Evolutionary conservation across 2,329 filamentous ascomycete genomes (phyloP).

Genomic region (Emmonsia crescens): DNA sequence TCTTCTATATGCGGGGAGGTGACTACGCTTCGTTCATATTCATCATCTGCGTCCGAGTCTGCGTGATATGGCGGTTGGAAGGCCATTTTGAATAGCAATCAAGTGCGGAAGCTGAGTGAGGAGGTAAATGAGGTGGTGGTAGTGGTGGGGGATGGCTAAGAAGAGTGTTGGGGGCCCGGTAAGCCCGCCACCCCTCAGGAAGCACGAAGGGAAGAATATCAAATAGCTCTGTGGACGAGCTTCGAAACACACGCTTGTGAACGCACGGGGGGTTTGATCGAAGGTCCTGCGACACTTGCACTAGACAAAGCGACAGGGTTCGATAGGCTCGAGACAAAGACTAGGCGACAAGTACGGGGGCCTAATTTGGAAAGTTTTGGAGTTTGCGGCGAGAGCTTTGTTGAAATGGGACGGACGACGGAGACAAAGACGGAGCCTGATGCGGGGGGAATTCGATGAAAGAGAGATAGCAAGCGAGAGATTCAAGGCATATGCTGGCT

Average conservation of each 20-base stretch:
- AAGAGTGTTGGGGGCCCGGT: background rate
- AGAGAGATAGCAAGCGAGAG: background rate
- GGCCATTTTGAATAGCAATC: slow-evolving; percentile 24
- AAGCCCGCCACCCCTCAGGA: slow-evolving; percentile 1
- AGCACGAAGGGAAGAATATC: background rate
- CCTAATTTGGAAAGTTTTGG: background rate
- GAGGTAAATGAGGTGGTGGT: background rate
- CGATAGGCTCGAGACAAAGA: slow-evolving; percentile 1
- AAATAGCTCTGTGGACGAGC: background rate
- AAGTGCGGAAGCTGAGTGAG: background rate
- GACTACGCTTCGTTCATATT: slow-evolving; percentile 51
- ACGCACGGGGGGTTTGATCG: background rate
- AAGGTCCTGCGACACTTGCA: background rate
- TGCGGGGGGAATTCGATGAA: background rate
- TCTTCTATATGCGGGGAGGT: slow-evolving; percentile 48
- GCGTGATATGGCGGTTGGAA: slow-evolving; percentile 45
- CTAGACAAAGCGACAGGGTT: slow-evolving; percentile 1
- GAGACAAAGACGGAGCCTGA: background rate
- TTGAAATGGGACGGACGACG: background rate
- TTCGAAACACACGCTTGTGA: background rate
- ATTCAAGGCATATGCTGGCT: background rate
- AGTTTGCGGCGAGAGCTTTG: background rate
- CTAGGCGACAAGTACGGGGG: background rate
- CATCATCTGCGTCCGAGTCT: slow-evolving; percentile 55
- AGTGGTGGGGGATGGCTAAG: background rate